Conservation (phyloP, 176 grass and related monocot species). For the Rhipidocladum racemiflorum region DNA sequence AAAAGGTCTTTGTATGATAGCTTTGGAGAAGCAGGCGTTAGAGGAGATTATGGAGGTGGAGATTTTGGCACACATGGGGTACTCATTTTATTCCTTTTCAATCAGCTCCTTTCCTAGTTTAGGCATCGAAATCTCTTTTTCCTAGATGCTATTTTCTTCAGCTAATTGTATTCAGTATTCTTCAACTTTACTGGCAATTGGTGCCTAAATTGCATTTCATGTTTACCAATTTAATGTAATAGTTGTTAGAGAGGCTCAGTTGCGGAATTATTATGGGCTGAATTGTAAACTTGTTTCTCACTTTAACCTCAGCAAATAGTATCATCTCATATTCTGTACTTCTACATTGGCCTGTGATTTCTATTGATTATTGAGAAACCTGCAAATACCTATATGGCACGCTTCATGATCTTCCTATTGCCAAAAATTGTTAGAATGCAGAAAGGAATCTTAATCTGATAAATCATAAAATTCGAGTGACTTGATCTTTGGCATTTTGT, state of each 20-base stretch:
- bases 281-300: slow-evolving; percentile 19
- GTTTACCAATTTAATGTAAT: neutral
- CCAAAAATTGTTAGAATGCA: neutral
- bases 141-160: neutral
- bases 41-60: slow-evolving; percentile 38
- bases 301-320: neutral
- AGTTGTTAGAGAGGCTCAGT: neutral
- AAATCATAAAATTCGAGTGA: neutral
- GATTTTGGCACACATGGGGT: slow-evolving; percentile 57
- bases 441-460: neutral
- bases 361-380: neutral
- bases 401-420: neutral
- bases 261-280: neutral
- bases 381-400: neutral
- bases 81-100: slow-evolving; percentile 22
- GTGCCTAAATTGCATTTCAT: neutral
- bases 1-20: slow-evolving; percentile 87
- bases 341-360: neutral
- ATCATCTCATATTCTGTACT: neutral
- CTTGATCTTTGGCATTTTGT: slow-evolving; percentile 24
- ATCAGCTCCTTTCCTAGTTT: neutral
- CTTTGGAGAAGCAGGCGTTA: slow-evolving; percentile 62
- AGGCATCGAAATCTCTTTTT: neutral
- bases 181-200: neutral
- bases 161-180: neutral